Percentiles rank a stretch among this genome's conserved stretches.
These are phyloP conservation scores for Ceratocystis albifundus DNA, from an alignment of 2,329 filamentous ascomycete species.

Conservation along the genomic window DNA sequence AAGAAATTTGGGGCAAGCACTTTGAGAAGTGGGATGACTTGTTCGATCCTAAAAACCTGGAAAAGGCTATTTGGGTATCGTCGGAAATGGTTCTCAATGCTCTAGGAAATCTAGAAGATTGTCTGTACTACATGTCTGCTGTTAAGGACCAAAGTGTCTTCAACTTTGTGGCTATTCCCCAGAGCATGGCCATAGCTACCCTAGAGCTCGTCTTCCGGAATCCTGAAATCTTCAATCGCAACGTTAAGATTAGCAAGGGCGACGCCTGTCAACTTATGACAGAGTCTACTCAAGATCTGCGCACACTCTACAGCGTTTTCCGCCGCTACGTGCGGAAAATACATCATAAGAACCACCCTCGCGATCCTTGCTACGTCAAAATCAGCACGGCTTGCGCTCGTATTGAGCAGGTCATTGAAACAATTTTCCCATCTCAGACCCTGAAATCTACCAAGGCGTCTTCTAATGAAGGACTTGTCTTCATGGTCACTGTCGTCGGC, in stretches of 20 bases:
- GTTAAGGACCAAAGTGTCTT: conserved; percentile 94
- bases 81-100: conserved; percentile 93
- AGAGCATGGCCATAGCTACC: conserved; percentile 94
- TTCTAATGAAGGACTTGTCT: conserved; percentile 50
- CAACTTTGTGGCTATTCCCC: conserved; percentile 96
- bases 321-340: conserved; percentile 66
- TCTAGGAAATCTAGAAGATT: conserved; percentile 77
- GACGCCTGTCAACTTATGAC: conserved; percentile 85
- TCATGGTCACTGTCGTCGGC: conserved; percentile 54
- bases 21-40: conserved; percentile 82
- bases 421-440: conserved; percentile 76
- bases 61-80: conserved; percentile 69
- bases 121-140: conserved; percentile 93
- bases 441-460: conserved; percentile 40
- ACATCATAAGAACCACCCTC: conserved; percentile 84
- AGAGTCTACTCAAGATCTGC: conserved; percentile 82
- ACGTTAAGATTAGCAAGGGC: conserved; percentile 95
- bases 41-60: conserved; percentile 67
- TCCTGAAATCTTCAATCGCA: conserved; percentile 68
- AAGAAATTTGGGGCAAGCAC: conserved; percentile 94
- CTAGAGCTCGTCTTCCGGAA: conserved; percentile 89
- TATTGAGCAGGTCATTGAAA: conserved; percentile 94
- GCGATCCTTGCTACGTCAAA: conserved; percentile 81
- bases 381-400: conserved; percentile 79
- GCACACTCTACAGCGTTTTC: conserved; percentile 71